Evolutionary conservation across 306 rosid genomes (phyloP).

Genomic region (Gillenia trifoliata): DNA sequence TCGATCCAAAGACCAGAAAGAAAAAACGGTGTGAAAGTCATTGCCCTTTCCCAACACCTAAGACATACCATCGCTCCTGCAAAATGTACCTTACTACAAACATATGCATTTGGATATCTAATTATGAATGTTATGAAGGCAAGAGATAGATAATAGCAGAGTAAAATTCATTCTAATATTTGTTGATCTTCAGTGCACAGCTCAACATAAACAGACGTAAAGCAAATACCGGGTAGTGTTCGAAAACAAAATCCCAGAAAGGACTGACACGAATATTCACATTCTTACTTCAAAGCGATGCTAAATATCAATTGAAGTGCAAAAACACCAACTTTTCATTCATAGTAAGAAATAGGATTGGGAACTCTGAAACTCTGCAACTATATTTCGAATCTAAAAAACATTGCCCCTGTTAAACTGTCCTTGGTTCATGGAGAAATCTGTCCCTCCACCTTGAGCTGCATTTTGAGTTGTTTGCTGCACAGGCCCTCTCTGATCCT

Average conservation of each 20-base stretch:
- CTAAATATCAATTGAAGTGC: neutral
- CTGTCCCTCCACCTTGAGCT: conserved; percentile 18
- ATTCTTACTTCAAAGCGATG: neutral
- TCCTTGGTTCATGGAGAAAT: conserved; percentile 1
- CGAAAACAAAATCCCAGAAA: neutral
- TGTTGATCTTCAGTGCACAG: neutral
- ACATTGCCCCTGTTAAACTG: conserved; percentile 14
- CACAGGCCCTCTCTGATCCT: conserved; percentile 35
- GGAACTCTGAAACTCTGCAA: neutral
- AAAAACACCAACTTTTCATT: neutral
- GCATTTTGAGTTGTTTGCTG: conserved; percentile 35
- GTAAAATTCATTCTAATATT: neutral
- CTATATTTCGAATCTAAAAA: neutral
- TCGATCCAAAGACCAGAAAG: too few species aligned
- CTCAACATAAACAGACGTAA: neutral
- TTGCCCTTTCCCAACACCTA: neutral
- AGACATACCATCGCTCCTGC: neutral
- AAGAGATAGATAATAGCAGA: neutral
- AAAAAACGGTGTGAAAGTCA: too few species aligned
- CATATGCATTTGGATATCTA: neutral
- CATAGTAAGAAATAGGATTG: neutral
- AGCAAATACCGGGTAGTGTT: neutral
- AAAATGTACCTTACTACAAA: neutral
- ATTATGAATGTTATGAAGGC: neutral
- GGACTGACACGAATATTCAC: neutral